phyloP scores from a whole-genome alignment of 2,329 filamentous ascomycete genomes.

The Gliomastix tumulicola region DNA sequence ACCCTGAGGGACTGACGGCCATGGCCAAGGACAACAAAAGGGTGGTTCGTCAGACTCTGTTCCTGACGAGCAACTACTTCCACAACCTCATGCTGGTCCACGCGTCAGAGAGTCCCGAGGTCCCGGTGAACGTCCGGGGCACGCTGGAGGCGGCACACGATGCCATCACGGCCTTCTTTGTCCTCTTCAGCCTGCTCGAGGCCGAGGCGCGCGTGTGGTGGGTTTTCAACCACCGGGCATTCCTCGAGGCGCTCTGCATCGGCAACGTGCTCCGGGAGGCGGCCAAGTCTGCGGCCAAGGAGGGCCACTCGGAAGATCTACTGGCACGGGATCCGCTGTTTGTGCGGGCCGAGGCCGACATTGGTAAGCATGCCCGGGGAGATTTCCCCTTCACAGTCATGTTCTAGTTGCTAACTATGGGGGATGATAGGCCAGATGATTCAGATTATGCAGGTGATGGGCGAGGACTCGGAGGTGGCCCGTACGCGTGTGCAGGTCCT shows the following conservation, averaged over 20 bases:
- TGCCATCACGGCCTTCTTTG: constrained; percentile 67
- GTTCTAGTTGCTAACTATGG: constrained; percentile 3
- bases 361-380: constrained; percentile 41
- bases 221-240: constrained; percentile 77
- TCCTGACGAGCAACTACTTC: constrained; percentile 75
- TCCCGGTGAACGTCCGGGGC: constrained; percentile 58
- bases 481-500: constrained; percentile 52
- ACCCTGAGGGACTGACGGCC: constrained; percentile 50
- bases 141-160: constrained; percentile 71
- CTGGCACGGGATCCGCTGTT: constrained; percentile 49
- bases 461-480: constrained; percentile 52
- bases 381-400: background rate
- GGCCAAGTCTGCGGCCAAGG: constrained; percentile 30
- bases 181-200: constrained; percentile 62
- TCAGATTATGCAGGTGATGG: constrained; percentile 54
- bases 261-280: constrained; percentile 51
- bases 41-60: constrained; percentile 66
- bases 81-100: constrained; percentile 78
- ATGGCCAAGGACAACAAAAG: constrained; percentile 56
- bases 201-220: constrained; percentile 74
- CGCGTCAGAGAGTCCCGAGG: constrained; percentile 58
- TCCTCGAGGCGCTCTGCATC: constrained; percentile 68
- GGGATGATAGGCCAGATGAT: constrained; percentile 51
- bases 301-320: constrained; percentile 36
- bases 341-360: constrained; percentile 52